Evolutionary conservation across 768 basidiomycete species (phyloP), one percentile per base, ranked within the genome.

Genomic region (Xerocomellus dryophilus): DNA sequence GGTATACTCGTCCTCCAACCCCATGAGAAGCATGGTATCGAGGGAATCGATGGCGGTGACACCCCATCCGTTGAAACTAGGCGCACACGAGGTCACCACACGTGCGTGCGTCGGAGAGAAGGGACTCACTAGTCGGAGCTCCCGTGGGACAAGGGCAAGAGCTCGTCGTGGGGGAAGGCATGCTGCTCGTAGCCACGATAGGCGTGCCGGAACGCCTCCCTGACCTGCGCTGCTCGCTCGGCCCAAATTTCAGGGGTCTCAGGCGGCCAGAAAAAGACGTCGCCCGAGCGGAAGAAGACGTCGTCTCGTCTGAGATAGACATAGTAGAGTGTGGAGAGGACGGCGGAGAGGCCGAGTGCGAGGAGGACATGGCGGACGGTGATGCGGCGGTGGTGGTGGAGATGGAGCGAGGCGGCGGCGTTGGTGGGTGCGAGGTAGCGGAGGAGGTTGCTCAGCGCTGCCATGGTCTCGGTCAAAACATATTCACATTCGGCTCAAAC

Each of bases 1-100:
- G 17, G 73, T 53, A 63, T 86, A 95, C 61, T 94, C 88, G 2
- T 82, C 79, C 23, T 83, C 67, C 5, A 94, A 73, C 4, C 78
- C 89, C 83, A 95, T 86, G 32, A 98, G 73, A 20, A 88, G 73
- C 77, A 96, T 84, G 1, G 91, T 91, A 62, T 94, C 92, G 21
- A 97, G 76, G 1, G 90, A 83, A 64, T 97, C 94, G 45, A 91
- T 78, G 21, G 83, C 73, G 9, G 88, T 86, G 7, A 88, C 77
- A 25, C 84, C 85, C 89, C 89, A 91, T 11, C 85, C 86, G 63
- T 90, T 90, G 68, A 89, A 87, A 50, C 88, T 90, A 23, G 29
- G 6, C 7, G 20, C 2, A 34, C 12, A 35, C 6, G 43, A 53
- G 4, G 27, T 64, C 41, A 59, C 35, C n/a, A 10, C 12, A 11